Percentiles rank a stretch among this genome's conserved stretches.
phyloP scores from a whole-genome alignment of 768 basidiomycete species.

The Tulasnella sp. region DNA sequence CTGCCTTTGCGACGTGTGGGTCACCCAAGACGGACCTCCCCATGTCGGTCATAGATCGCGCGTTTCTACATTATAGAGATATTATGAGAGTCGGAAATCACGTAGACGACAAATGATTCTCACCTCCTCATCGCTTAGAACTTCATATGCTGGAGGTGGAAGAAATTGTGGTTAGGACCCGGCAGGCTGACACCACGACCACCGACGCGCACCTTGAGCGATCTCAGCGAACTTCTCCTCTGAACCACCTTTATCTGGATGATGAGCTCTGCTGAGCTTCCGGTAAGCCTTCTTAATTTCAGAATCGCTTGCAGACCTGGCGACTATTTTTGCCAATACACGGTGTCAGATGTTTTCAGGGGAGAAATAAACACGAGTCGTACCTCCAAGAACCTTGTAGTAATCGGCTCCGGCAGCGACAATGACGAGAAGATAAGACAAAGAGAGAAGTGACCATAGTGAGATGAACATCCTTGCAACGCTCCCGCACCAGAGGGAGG shows the following conservation, averaged over 20 bases:
- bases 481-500: constrained; percentile 13
- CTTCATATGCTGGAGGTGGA: constrained; percentile 72
- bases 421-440: constrained; percentile 39
- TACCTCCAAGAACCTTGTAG: constrained; percentile 83
- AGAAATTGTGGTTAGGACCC: neutral
- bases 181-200: neutral
- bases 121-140: constrained; percentile 85
- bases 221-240: constrained; percentile 89
- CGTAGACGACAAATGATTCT: constrained; percentile 40
- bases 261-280: constrained; percentile 81
- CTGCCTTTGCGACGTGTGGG: neutral
- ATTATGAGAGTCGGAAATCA: neutral
- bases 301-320: constrained; percentile 77
- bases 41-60: constrained; percentile 90
- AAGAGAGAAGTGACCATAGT: constrained; percentile 16
- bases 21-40: constrained; percentile 59
- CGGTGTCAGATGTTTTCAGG: neutral
- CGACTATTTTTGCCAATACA: constrained; percentile 48
- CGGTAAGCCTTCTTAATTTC: constrained; percentile 94
- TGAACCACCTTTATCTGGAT: constrained; percentile 90
- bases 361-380: constrained; percentile 39
- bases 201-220: constrained; percentile 67
- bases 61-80: constrained; percentile 66
- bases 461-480: constrained; percentile 12
- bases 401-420: constrained; percentile 63